Evolutionary conservation across 768 basidiomycete genomes (phyloP), one percentile per base, ranked within the genome.

Genomic region (Amanita jacksonii): DNA sequence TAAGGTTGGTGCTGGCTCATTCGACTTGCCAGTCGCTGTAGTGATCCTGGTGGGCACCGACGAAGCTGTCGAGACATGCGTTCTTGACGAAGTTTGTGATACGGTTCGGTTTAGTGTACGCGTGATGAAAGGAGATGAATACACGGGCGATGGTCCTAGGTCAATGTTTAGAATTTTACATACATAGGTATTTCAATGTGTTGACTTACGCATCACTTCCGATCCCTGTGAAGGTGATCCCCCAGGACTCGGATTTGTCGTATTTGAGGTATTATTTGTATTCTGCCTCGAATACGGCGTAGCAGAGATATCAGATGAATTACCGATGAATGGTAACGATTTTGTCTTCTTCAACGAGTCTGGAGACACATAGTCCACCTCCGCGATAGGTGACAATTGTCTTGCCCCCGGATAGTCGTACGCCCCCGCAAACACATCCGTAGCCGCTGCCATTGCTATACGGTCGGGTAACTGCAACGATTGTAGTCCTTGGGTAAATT

Each of bases 331-430:
- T 42, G 54, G 46, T 39, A 54, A 49, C 33, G 51, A 47, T 27
- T 54, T 51, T 6, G 51, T 48, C 32, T 48, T 51, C 33, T 53
- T 45, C 36, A 52, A 40, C 16, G 52, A 52, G 33, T 55, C 55
- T 23, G 76, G 76, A 5, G 78, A 76, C 43, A 76, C 54, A 52
- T 80, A 80, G 43, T 81, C 76, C 50, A 73, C 73, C 59, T 83
- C 82, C 7, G 68, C 69, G 31, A 84, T 82, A 0, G 82, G 80
- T 1, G 81, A 81, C 28, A 83, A 69, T 35, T 72, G 79, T 55
- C 67, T 68, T 19, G 61, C 65, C 69, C 45, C 47, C 2, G 68
- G 66, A 39, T 68, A 67, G 45, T 57, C 57, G 38, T 66, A 64
- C 3, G 64, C 63, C 36, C 58, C 49, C 4, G 54, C 60, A 51